These are phyloP conservation scores for Passalora sequoiae DNA, from an alignment of 2,329 filamentous ascomycete genomes.

Conservation along the genomic window DNA sequence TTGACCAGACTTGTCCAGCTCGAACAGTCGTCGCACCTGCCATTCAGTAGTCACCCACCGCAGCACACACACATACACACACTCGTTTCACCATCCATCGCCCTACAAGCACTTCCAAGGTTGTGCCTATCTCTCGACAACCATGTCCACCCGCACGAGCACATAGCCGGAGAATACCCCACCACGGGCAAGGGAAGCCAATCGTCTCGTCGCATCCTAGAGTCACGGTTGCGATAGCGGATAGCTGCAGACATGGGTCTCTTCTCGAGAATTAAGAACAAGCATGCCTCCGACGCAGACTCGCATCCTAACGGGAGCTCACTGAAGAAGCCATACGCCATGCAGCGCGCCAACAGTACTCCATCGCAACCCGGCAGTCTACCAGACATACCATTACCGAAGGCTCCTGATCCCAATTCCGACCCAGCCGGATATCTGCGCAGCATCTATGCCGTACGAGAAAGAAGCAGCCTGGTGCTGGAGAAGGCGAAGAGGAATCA, in stretches of 20 bases:
- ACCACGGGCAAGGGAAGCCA: conserved; percentile 3
- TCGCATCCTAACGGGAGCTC: conserved; percentile 16
- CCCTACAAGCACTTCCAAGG: no score
- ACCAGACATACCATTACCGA: conserved; percentile 69
- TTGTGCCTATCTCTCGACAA: neutral
- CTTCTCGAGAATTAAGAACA: conserved; percentile 46
- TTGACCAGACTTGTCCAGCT: no score
- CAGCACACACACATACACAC: no score
- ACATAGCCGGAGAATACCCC: neutral
- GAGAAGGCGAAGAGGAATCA: conserved; percentile 72
- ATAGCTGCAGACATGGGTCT: conserved; percentile 42
- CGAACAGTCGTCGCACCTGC: no score
- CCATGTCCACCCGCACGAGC: conserved; percentile 3
- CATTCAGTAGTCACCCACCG: no score
- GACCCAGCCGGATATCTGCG: conserved; percentile 87
- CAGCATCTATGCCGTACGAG: conserved; percentile 81
- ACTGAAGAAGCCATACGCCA: conserved; percentile 34
- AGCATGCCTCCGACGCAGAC: conserved; percentile 11
- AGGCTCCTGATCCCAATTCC: conserved; percentile 77
- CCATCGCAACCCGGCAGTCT: conserved; percentile 42
- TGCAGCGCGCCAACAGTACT: conserved; percentile 32
- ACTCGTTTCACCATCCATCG: no score
- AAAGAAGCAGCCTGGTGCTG: conserved; percentile 67
- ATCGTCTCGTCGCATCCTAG: no score
- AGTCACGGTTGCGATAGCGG: conserved; percentile 8